Base-by-base conservation (phyloP, 208 protist species). In the Jaenimonas drosophilae region DNA sequence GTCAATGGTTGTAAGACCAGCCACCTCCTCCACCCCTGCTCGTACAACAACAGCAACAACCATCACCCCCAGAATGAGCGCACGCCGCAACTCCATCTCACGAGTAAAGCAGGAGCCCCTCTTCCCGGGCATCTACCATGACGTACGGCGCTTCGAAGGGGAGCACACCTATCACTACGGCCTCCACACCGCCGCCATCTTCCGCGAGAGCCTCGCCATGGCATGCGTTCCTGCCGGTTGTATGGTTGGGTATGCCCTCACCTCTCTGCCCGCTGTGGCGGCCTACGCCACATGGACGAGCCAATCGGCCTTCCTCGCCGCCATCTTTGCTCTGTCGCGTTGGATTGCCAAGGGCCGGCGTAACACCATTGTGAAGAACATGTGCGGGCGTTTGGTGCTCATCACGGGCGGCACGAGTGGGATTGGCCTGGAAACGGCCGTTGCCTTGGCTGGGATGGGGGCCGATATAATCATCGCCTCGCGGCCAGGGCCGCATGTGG, bases 161-260 rank as follows among this genome's bases (percentile, higher is more conserved):
- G 69, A 88, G 46, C 55, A 85, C 51, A 59, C 60, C 12, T 91
- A 88, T 64, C 31, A 77, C 56, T 85, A 91, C 62, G 75, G 70
- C 17, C 47, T 41, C 23, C 74, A 91, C 60, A 80, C 75, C 26
- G 74, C 67, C 37, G 51, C 59, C n/a, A 79, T 91, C 9, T 34
- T 82, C 24, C 49, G 65, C 7, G 77, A 91, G 42, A 66, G 69
- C 31, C 42, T 53, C 4, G 65, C 64, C 2, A 54, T 88, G 31
- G 51, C 48, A 16, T 47, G 81, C 7, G 29, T 91, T 19, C 77
- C 82, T 1, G 46, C 58, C 34, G 77, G 74, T 17, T 88, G 67
- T 49, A 6, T 83, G 14, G 16, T 83, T 7, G 72, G 52, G 7
- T 83, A 70, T 53, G 16, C 52, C 7, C 44, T 64, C 2, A 67